Conservation (phyloP, 2,329 filamentous ascomycete species). For the Cordyceps cicadae region DNA sequence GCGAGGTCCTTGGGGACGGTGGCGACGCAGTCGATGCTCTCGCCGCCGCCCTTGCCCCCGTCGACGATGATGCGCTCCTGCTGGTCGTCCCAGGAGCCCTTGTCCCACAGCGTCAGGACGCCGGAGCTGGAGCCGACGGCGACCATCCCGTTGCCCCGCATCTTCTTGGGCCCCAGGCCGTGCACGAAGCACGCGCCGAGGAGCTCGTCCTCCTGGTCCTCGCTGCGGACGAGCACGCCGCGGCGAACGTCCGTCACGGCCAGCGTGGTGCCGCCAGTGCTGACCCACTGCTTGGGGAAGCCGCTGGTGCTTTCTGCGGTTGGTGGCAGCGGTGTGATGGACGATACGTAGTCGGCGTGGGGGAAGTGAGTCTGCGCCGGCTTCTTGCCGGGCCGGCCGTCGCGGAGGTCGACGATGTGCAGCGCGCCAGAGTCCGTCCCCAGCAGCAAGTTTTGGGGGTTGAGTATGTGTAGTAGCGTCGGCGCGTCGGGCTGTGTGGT, state of each 20-base stretch:
- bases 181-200: constrained; percentile 73
- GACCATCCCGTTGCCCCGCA: constrained; percentile 62
- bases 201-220: constrained; percentile 91
- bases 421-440: constrained; percentile 85
- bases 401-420: constrained; percentile 78
- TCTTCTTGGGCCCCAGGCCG: constrained; percentile 60
- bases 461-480: constrained; percentile 72
- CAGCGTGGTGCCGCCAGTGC: constrained; percentile 83
- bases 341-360: constrained; percentile 89
- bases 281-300: constrained; percentile 90
- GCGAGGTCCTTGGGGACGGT: constrained; percentile 63
- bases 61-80: constrained; percentile 80
- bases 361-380: constrained; percentile 76
- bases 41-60: constrained; percentile 52
- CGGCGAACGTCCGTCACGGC: constrained; percentile 82
- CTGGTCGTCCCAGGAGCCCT: constrained; percentile 90
- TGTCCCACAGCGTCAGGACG: constrained; percentile 87
- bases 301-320: constrained; percentile 76
- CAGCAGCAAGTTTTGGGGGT: constrained; percentile 79
- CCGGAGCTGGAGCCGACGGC: constrained; percentile 71
- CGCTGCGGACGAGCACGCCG: constrained; percentile 79
- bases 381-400: constrained; percentile 47
- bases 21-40: constrained; percentile 72
- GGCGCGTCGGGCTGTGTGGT: constrained; percentile 58
- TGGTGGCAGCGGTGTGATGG: constrained; percentile 73